phyloP scores from a whole-genome alignment of 805 yeast genomes.

The Monosporozyma siamensis region DNA sequence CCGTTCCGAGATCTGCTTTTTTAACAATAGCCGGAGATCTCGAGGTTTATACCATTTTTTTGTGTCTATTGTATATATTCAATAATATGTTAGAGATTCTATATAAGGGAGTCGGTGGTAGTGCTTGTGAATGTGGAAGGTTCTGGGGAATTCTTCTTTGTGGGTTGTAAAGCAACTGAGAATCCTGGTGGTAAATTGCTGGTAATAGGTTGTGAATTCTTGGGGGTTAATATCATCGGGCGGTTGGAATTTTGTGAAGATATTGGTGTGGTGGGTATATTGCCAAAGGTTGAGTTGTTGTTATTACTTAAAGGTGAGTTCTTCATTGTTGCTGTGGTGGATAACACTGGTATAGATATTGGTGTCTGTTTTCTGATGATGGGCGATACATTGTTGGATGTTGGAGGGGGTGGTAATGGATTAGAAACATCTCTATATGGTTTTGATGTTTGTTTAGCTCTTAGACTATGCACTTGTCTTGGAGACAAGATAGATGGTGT shows the following conservation, averaged over 20 bases:
- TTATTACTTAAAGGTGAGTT: neutral
- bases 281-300: too few relatives aligned
- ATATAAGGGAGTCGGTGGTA: constrained; percentile 8
- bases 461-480: neutral
- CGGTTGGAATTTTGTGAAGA: neutral
- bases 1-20: too few relatives aligned
- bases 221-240: neutral
- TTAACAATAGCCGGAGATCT: too few relatives aligned
- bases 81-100: neutral
- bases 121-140: neutral
- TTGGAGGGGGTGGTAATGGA: neutral
- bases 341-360: too few relatives aligned
- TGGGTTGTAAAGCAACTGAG: constrained; percentile 31
- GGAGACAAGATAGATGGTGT: constrained; percentile 1
- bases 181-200: constrained; percentile 35
- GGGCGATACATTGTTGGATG: neutral
- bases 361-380: too few relatives aligned
- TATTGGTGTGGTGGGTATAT: neutral
- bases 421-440: neutral
- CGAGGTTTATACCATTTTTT: too few relatives aligned
- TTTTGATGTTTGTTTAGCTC: neutral
- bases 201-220: neutral
- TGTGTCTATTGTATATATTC: too few relatives aligned
- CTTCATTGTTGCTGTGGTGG: neutral
- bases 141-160: constrained; percentile 10